A percentile compares a stretch with the other conserved stretches of the same genome.
phyloP scores from a whole-genome alignment of 805 yeast species.

The Saccharomycopsis babjevae region DNA sequence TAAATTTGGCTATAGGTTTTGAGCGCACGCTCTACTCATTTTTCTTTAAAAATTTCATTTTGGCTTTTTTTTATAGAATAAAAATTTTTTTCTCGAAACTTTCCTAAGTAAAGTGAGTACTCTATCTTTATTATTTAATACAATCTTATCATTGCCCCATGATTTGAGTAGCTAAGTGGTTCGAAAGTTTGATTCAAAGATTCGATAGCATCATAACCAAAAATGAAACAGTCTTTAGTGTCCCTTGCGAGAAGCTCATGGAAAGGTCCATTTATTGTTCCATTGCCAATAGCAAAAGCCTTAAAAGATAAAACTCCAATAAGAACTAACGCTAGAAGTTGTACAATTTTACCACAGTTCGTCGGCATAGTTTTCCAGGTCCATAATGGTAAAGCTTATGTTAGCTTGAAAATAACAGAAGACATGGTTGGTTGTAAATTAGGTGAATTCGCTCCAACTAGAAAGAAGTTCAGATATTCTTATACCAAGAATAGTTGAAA shows the following conservation, averaged over 20 bases:
- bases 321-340: constrained; percentile 90
- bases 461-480: constrained; percentile 78
- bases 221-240: constrained; percentile 33
- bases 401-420: constrained; percentile 75
- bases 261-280: constrained; percentile 88
- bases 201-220: neutral
- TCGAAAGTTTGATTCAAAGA: too few species aligned
- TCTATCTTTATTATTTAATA: too few species aligned
- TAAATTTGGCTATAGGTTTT: too few species aligned
- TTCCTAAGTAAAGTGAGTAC: too few species aligned
- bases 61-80: too few species aligned
- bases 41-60: too few species aligned
- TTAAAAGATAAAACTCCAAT: constrained; percentile 72
- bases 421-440: constrained; percentile 95
- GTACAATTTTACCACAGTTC: constrained; percentile 91
- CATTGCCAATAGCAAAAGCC: constrained; percentile 87
- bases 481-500: constrained; percentile 3
- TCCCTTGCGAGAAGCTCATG: constrained; percentile 45
- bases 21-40: too few species aligned
- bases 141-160: too few species aligned
- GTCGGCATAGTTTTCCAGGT: constrained; percentile 91
- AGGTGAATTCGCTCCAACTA: constrained; percentile 92
- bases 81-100: too few species aligned
- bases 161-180: too few species aligned
- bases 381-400: constrained; percentile 93